phyloP scores from a whole-genome alignment of 192 early-diverging fungal genomes.

The Allomyces macrogynus region DNA sequence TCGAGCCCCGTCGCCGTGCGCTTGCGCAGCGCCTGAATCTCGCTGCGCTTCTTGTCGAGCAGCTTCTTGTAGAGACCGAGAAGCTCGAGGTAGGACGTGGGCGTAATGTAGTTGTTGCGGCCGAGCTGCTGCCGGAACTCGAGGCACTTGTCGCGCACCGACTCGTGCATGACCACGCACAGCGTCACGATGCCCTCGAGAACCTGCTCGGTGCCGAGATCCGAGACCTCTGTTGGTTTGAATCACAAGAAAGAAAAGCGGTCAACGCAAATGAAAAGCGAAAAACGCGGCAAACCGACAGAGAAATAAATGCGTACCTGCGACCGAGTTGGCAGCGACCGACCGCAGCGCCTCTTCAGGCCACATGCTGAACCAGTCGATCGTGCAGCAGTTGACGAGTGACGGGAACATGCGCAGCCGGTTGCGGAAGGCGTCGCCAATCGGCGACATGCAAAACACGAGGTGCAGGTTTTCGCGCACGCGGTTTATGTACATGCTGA shows the following conservation, averaged over 20 bases:
- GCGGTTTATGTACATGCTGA: slow-evolving; percentile 92
- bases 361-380: slow-evolving; percentile 99
- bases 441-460: slow-evolving; percentile 99
- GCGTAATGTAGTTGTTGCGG: slow-evolving; percentile 69
- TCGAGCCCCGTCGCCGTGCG: slow-evolving; percentile 94
- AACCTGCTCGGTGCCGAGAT: slow-evolving; percentile 24
- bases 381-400: slow-evolving; percentile 97
- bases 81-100: slow-evolving; percentile 95
- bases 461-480: slow-evolving; percentile 93
- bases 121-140: slow-evolving; percentile 64
- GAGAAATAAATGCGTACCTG: slow-evolving; percentile 53
- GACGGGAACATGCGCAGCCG: slow-evolving; percentile 94
- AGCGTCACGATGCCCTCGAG: slow-evolving; percentile 42
- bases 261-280: slow-evolving; percentile 53
- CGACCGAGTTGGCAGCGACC: slow-evolving; percentile 90
- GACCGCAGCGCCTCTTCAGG: slow-evolving; percentile 92
- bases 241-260: slow-evolving; percentile 47
- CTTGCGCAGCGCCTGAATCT: slow-evolving; percentile 92
- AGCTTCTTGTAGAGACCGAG: slow-evolving; percentile 77
- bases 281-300: slow-evolving; percentile 36
- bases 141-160: slow-evolving; percentile 64
- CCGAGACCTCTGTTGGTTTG: slow-evolving; percentile 45
- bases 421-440: slow-evolving; percentile 66
- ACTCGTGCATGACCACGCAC: slow-evolving; percentile 80
- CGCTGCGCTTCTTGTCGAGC: slow-evolving; percentile 77